Conservation (phyloP, 768 basidiomycete genomes). For the Tricholoma saponaceum region DNA sequence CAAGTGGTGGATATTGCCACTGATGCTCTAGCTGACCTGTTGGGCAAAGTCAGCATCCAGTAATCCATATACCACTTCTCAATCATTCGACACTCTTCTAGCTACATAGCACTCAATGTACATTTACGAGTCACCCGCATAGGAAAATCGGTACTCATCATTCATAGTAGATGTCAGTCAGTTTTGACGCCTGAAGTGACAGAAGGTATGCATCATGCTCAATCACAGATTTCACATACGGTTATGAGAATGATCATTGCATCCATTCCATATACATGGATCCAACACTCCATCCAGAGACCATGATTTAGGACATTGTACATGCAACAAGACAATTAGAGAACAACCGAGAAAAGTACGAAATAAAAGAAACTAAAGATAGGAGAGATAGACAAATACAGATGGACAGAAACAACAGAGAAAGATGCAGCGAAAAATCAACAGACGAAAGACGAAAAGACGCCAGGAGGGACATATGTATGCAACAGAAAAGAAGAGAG, state of each 20-base stretch:
- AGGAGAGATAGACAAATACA: conserved; percentile 4
- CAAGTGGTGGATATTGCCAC: conserved; percentile 27
- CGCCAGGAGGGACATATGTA: not conserved
- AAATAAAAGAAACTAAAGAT: not conserved
- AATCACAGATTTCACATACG: too few species aligned
- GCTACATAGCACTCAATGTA: not conserved
- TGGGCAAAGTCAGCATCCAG: conserved; percentile 59
- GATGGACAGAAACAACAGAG: not conserved
- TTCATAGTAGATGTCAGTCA: not conserved
- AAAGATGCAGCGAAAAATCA: not conserved
- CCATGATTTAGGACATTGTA: conserved; percentile 18
- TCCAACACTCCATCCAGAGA: conserved; percentile 17
- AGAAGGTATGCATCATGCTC: too few species aligned
- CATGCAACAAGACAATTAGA: conserved; percentile 17
- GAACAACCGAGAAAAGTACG: conserved; percentile 11
- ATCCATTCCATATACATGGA: not conserved
- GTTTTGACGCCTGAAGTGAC: not conserved
- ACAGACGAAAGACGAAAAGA: not conserved
- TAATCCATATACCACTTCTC: conserved; percentile 6
- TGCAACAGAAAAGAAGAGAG: conserved; percentile 1
- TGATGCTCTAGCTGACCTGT: conserved; percentile 59
- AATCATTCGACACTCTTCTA: not conserved
- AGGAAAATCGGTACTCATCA: too few species aligned
- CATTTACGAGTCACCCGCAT: not conserved
- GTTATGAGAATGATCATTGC: not conserved